Percentiles rank a stretch among this genome's conserved stretches.
These are phyloP conservation scores for Cyclostephanos tholiformis DNA, from an alignment of 108 stramenopile species.

Conservation along the genomic window DNA sequence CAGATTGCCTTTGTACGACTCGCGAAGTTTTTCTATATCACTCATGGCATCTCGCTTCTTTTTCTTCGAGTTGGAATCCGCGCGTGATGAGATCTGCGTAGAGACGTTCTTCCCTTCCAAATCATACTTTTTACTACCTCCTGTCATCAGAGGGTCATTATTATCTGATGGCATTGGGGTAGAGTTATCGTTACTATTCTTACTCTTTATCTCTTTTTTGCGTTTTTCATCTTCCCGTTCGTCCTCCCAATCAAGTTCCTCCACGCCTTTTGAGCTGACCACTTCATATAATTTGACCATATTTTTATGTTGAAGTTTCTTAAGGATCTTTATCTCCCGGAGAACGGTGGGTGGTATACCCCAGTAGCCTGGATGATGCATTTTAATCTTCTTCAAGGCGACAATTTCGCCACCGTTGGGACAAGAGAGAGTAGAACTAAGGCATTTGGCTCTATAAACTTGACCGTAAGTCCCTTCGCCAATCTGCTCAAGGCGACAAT, in stretches of 20 bases:
- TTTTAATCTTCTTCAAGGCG: slow-evolving; percentile 82
- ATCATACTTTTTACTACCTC: slow-evolving; percentile 28
- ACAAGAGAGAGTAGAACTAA: slow-evolving; percentile 2
- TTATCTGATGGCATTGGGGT: slow-evolving; percentile 20
- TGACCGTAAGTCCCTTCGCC: slow-evolving; percentile 92
- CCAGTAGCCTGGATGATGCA: slow-evolving; percentile 67
- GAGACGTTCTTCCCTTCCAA: slow-evolving; percentile 39
- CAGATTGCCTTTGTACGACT: slow-evolving; percentile 83
- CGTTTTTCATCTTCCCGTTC: slow-evolving; percentile 52
- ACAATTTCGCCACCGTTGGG: slow-evolving; percentile 52
- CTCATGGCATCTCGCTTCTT: slow-evolving; percentile 16
- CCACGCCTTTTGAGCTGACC: slow-evolving; percentile 83
- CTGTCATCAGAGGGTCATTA: background rate
- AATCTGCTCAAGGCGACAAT: slow-evolving; percentile 76
- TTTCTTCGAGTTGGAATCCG: slow-evolving; percentile 20
- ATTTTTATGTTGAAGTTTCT: slow-evolving; percentile 71
- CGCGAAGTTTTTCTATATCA: slow-evolving; percentile 43
- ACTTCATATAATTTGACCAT: slow-evolving; percentile 82
- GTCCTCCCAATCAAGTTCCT: slow-evolving; percentile 75
- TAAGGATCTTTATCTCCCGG: slow-evolving; percentile 86
- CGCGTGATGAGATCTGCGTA: background rate
- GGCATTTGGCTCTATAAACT: slow-evolving; percentile 66
- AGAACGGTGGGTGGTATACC: slow-evolving; percentile 83
- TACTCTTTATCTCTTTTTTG: slow-evolving; percentile 8
- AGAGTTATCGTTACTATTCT: slow-evolving; percentile 24